Percentiles rank a stretch among this genome's conserved stretches.
phyloP scores from a whole-genome alignment of 805 yeast species.

The Ogataea ganodermae region DNA sequence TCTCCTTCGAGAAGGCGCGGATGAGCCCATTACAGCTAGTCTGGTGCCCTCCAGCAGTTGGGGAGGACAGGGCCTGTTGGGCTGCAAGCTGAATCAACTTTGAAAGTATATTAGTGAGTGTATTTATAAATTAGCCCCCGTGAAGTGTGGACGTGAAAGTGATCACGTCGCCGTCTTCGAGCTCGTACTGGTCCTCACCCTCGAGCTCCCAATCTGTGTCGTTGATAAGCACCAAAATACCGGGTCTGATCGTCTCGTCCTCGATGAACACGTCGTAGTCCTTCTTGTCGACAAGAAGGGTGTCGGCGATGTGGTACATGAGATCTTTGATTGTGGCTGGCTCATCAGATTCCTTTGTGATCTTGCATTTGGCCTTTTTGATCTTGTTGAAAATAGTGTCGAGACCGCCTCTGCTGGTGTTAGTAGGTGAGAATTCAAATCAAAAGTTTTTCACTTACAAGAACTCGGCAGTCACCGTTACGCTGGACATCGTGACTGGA shows the following conservation, averaged over 20 bases:
- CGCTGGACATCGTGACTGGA: conserved; percentile 26
- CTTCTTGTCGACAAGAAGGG: conserved; percentile 58
- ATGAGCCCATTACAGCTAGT: conserved; percentile 25
- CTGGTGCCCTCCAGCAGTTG: conserved; percentile 54
- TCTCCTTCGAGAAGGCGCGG: conserved; percentile 26
- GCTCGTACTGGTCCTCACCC: conserved; percentile 79
- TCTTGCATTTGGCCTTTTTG: conserved; percentile 51
- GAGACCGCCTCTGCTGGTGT: conserved; percentile 66
- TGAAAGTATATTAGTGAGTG: conserved; percentile 21
- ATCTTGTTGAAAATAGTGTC: conserved; percentile 72
- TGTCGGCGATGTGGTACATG: conserved; percentile 52
- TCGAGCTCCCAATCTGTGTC: conserved; percentile 97
- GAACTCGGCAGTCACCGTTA: conserved; percentile 45
- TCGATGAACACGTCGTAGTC: conserved; percentile 77
- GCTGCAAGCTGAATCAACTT: conserved; percentile 57
- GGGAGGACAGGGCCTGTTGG: conserved; percentile 70
- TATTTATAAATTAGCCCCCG: conserved; percentile 63
- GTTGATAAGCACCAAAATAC: conserved; percentile 85
- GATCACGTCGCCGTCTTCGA: conserved; percentile 74
- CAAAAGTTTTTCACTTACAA: conserved; percentile 29
- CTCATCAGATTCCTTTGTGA: conserved; percentile 39
- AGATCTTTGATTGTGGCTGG: conserved; percentile 48
- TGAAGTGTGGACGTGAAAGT: conserved; percentile 92
- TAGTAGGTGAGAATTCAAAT: not conserved
- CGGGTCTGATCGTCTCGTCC: conserved; percentile 84